Evolutionary conservation across 306 rosid genomes (phyloP).

Genomic region (Vigna hirtella): DNA sequence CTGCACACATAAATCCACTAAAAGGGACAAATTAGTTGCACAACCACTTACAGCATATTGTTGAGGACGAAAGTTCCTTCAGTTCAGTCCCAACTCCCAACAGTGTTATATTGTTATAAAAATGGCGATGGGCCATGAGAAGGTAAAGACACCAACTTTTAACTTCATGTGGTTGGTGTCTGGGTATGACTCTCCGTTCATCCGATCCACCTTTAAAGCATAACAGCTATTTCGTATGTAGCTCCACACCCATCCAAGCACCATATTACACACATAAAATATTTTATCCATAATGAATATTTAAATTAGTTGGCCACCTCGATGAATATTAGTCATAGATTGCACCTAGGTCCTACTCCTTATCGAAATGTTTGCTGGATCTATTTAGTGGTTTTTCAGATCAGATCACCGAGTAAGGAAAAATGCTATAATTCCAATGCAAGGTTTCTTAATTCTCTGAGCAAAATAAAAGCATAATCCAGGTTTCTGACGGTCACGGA

Average conservation of each 20-base stretch:
- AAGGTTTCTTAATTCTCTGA: neutral
- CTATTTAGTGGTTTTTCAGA: neutral
- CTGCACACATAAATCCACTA: neutral
- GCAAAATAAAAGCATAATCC: neutral
- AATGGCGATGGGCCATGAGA: neutral
- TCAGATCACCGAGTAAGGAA: neutral
- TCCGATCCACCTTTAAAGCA: too few relatives aligned
- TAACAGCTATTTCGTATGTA: neutral
- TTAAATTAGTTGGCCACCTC: neutral
- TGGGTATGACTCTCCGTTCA: neutral
- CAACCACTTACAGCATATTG: neutral
- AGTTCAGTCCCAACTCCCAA: neutral
- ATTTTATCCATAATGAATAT: neutral
- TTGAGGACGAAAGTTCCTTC: conserved; percentile 7
- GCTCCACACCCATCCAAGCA: neutral
- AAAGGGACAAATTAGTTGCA: conserved; percentile 16
- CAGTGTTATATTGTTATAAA: neutral
- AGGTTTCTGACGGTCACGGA: neutral
- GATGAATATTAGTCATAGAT: neutral
- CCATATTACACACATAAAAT: neutral
- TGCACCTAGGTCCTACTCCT: neutral
- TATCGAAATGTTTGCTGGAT: neutral
- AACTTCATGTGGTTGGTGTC: neutral
- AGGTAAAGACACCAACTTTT: neutral
- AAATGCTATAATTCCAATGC: neutral